Conservation (phyloP, 805 yeast species). For the Ogataea nakhonphanomensis region DNA sequence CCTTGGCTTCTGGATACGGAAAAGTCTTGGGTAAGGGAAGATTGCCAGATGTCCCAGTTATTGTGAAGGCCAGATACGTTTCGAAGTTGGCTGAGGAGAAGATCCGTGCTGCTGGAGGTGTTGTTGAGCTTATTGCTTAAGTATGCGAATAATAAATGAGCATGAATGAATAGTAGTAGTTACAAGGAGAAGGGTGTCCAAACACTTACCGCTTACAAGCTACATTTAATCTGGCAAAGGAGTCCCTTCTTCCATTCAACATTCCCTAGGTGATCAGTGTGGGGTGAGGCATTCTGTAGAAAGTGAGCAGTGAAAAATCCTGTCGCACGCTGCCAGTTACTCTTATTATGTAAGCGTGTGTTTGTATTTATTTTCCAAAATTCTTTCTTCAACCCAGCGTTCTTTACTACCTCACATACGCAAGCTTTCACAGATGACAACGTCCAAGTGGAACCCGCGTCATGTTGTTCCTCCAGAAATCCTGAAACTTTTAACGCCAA, state of each 20-base stretch:
- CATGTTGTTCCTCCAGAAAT: conserved; percentile 40
- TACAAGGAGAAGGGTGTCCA: neutral
- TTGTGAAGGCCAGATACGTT: conserved; percentile 99
- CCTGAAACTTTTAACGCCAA: conserved; percentile 27
- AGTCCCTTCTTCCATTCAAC: too few relatives aligned
- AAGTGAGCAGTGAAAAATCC: neutral
- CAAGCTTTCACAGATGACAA: conserved; percentile 12
- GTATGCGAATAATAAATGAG: conserved; percentile 18
- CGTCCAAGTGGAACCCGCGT: conserved; percentile 43
- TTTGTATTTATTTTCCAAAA: neutral
- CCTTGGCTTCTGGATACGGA: conserved; percentile 99
- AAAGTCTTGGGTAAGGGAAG: conserved; percentile 99
- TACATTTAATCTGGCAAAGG: neutral
- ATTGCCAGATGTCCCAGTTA: conserved; percentile 96
- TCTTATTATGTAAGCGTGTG: neutral
- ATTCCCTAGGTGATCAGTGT: too few relatives aligned
- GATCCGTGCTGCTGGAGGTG: conserved; percentile 99
- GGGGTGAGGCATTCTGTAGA: neutral
- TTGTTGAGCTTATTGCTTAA: conserved; percentile 98
- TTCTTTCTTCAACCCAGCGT: neutral
- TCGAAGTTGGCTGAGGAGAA: conserved; percentile 99
- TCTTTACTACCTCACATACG: neutral
- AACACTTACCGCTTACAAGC: neutral
- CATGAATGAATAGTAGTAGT: conserved; percentile 2
- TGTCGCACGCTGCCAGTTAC: neutral